phyloP scores from a whole-genome alignment of 177 flowering plant species.

The Tripterygium wilfordii region DNA sequence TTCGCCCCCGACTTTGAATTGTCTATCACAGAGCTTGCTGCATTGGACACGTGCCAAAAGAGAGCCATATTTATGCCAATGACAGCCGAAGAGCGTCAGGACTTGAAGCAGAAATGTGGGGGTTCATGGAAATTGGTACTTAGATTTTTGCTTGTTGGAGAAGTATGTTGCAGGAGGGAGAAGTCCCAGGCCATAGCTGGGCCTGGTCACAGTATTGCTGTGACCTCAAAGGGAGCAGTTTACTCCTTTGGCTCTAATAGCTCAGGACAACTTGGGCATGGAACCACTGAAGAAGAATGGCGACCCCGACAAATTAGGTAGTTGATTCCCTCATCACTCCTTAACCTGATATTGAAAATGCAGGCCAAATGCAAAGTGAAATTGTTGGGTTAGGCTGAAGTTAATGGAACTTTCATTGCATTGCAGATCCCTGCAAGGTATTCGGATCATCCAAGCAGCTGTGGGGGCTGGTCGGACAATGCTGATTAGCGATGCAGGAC shows the following conservation, averaged over 20 bases:
- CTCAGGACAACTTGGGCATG: slow-evolving; percentile 95
- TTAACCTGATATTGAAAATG: neutral
- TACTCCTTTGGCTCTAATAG: slow-evolving; percentile 88
- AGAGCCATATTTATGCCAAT: slow-evolving; percentile 87
- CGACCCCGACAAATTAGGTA: slow-evolving; percentile 84
- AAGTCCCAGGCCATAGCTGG: slow-evolving; percentile 90
- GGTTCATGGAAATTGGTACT: slow-evolving; percentile 95
- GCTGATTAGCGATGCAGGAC: slow-evolving; percentile 83
- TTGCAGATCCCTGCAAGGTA: slow-evolving; percentile 82
- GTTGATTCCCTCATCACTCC: slow-evolving; percentile 1
- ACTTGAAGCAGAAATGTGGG: slow-evolving; percentile 67
- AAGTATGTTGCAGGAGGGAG: slow-evolving; percentile 75
- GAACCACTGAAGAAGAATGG: slow-evolving; percentile 69
- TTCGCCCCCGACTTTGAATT: slow-evolving; percentile 74
- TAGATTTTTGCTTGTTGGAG: slow-evolving; percentile 83
- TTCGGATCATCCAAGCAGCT: slow-evolving; percentile 88
- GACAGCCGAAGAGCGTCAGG: slow-evolving; percentile 47
- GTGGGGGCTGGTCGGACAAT: slow-evolving; percentile 90
- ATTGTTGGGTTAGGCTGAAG: too few species aligned
- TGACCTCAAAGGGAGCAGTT: slow-evolving; percentile 70
- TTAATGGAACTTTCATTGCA: slow-evolving; percentile 18
- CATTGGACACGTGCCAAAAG: slow-evolving; percentile 85
- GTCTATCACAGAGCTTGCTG: slow-evolving; percentile 87
- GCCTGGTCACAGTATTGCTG: slow-evolving; percentile 90
- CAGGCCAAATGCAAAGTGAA: slow-evolving; percentile 7